Conservation (phyloP, 129 eudicot species). For the Scalesia atractyloides region DNA sequence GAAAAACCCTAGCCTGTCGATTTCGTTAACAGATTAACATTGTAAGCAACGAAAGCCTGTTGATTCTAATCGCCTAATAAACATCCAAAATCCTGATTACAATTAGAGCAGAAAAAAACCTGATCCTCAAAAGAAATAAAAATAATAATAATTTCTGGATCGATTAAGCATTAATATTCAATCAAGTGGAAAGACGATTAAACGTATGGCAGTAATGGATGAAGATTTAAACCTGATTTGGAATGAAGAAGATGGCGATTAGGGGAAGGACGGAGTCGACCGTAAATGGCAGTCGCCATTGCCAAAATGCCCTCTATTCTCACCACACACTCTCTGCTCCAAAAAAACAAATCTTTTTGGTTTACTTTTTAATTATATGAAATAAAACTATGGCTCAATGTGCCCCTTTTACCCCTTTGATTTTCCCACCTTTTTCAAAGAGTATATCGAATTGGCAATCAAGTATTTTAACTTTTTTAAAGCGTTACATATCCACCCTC, state of each 20-base stretch:
- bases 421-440: too few relatives aligned
- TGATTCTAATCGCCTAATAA: not conserved
- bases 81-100: not conserved
- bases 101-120: not conserved
- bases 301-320: conserved; percentile 23
- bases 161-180: not conserved
- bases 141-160: not conserved
- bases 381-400: too few relatives aligned
- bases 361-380: too few relatives aligned
- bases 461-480: too few relatives aligned
- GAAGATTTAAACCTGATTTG: conserved; percentile 23
- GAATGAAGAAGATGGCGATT: conserved; percentile 47
- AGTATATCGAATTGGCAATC: too few relatives aligned
- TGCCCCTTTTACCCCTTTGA: too few relatives aligned
- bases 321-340: conserved; percentile 29
- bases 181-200: not conserved
- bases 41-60: not conserved
- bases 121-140: too few relatives aligned
- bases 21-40: not conserved
- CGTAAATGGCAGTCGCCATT: conserved; percentile 66
- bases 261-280: conserved; percentile 56
- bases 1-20: conserved; percentile 32
- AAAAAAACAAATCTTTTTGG: too few relatives aligned
- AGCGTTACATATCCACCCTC: too few relatives aligned
- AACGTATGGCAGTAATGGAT: not conserved